A percentile compares a stretch with the other conserved stretches of the same genome.
Conservation (phyloP, 805 yeast genomes). For the Candida cerambycidarum region DNA sequence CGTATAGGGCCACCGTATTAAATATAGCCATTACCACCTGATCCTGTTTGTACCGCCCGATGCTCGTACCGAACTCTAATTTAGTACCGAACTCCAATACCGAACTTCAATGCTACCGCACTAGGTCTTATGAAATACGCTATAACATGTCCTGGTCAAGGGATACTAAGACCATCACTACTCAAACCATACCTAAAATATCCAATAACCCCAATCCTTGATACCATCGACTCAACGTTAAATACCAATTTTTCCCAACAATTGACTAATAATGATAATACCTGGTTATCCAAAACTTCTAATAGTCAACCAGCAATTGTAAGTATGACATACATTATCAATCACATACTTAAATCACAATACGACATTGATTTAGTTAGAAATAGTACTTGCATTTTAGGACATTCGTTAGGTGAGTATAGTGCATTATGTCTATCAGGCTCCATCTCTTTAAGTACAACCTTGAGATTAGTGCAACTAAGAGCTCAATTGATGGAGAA, state of each 20-base stretch:
- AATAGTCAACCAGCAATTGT: constrained; percentile 58
- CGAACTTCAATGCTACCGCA: too few relatives aligned
- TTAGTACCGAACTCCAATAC: too few relatives aligned
- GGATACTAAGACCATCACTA: constrained; percentile 22
- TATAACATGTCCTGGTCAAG: constrained; percentile 39
- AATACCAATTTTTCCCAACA: constrained; percentile 21
- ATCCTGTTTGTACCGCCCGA: too few relatives aligned
- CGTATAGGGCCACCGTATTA: too few relatives aligned
- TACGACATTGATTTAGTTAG: constrained; percentile 20
- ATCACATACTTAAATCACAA: constrained; percentile 19
- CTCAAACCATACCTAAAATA: constrained; percentile 20
- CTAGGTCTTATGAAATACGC: constrained; percentile 19
- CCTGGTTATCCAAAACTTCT: constrained; percentile 34
- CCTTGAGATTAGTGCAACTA: constrained; percentile 42
- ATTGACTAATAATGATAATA: constrained; percentile 16
- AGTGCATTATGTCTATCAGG: constrained; percentile 43
- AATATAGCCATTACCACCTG: too few relatives aligned
- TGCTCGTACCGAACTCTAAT: too few relatives aligned
- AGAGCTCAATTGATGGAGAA: constrained; percentile 47
- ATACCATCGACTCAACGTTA: constrained; percentile 23
- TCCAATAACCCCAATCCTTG: constrained; percentile 13
- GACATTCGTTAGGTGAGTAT: constrained; percentile 55
- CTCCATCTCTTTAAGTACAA: constrained; percentile 29
- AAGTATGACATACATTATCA: constrained; percentile 36
- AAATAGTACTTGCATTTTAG: constrained; percentile 28